Percentiles rank a stretch among this genome's conserved stretches.
These are phyloP conservation scores for Ampelocalamus luodianensis DNA, from an alignment of 176 grass and related monocot genomes.

Conservation along the genomic window DNA sequence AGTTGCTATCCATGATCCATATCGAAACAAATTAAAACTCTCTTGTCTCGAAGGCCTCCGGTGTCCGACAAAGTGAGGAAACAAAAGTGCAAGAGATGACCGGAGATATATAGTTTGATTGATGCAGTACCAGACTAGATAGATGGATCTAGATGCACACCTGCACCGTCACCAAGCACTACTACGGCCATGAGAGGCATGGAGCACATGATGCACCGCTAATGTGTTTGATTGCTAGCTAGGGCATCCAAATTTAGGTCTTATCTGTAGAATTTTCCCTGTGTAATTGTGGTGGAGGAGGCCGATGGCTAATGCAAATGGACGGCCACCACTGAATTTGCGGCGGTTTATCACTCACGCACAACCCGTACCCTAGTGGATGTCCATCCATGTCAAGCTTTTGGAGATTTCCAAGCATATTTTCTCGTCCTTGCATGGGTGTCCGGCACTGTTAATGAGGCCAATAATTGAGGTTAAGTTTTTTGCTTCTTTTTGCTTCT, in stretches of 20 bases:
- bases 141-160: not conserved
- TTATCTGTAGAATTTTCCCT: not conserved
- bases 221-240: not conserved
- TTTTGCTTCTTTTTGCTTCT: not conserved
- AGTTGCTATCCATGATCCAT: not conserved
- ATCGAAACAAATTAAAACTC: not conserved
- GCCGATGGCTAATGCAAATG: not conserved
- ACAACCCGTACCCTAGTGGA: not conserved
- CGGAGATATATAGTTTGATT: not conserved
- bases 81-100: not conserved
- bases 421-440: constrained; percentile 22
- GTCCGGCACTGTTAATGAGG: constrained; percentile 1
- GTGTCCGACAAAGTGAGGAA: not conserved
- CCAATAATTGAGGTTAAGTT: constrained; percentile 36
- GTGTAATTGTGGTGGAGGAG: not conserved
- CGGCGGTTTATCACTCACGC: not conserved
- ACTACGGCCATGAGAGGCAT: not conserved
- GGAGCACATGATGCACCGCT: not conserved
- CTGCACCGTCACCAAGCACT: not conserved
- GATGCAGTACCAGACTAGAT: not conserved
- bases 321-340: not conserved
- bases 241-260: not conserved
- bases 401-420: constrained; percentile 8
- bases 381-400: constrained; percentile 31
- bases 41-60: not conserved